Evolutionary conservation across 495 filamentous ascomycete species (phyloP), one percentile per base, ranked within the genome.

Genomic region (Aspergillus carlsbadensis): DNA sequence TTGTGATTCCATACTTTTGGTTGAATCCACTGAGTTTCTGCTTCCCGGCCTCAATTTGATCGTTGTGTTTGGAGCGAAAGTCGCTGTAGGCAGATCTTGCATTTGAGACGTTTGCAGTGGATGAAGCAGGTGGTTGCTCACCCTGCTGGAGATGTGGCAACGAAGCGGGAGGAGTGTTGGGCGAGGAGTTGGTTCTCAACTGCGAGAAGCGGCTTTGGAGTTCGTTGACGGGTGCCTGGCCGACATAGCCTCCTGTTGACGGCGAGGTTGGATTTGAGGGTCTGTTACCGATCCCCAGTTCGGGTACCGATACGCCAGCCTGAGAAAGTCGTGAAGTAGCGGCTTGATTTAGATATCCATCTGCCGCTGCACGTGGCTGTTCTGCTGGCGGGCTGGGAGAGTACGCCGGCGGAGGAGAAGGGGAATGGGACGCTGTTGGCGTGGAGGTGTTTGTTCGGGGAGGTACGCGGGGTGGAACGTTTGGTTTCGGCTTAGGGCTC

Each of bases 301-400:
- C 89, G 1, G 93, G 90, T 2, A 97, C 91, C 0, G 86, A 89
- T 40, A 96, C 78, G 3, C 93, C 93, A 6, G 92, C 87, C 51
- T 84, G 81, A 15, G 86, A 81, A 6, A 98, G 78, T 20, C 91
- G 80, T 34, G 73, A 76, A 33, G 89, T 65, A 15, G 91, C 82
- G 3, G 76, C 81, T 63, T 90, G 87, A 55, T 93, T 92, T 21
- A 93, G 63, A 66, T 79, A 66, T 65, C 74, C 65, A 50, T 77
- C 59, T 52, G 63, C 61, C 34, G 48, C 53, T 20, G 48, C 53
- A 18, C 50, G 49, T 31, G 50, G 52, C 20, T 58, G 52, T 39
- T 59, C 43, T 59, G 70, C 36, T 48, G 62, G 56, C 45, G 70
- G 59, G 20, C 67, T 58, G 10, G 69, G 43, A 14, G 69, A 70